Evolutionary conservation across 2,329 filamentous ascomycete genomes (phyloP).

Genomic region (Sclerotiophoma versabilis): DNA sequence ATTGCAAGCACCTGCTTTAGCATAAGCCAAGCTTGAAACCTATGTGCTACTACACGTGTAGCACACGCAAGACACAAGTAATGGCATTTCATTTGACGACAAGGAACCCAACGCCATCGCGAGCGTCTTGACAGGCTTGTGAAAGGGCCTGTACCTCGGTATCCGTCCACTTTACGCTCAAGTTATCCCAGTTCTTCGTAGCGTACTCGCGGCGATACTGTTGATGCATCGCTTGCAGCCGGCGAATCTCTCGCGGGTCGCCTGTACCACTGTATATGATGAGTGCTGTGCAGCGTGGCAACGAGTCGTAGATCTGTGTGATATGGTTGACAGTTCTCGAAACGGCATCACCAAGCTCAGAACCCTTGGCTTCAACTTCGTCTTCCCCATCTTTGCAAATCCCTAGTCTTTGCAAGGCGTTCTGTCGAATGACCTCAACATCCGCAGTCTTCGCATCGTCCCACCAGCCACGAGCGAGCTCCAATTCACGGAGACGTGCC

Average conservation of each 20-base stretch:
- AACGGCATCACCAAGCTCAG: slow-evolving; percentile 55
- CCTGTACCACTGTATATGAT: slow-evolving; percentile 71
- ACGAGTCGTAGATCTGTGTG: slow-evolving; percentile 59
- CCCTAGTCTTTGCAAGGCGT: slow-evolving; percentile 36
- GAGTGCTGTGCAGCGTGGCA: slow-evolving; percentile 67
- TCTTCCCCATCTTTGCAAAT: slow-evolving; percentile 25
- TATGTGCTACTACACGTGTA: slow-evolving; percentile 33
- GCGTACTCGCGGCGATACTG: slow-evolving; percentile 64
- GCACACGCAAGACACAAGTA: slow-evolving; percentile 41
- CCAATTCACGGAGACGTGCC: slow-evolving; percentile 68
- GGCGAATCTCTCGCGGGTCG: slow-evolving; percentile 64
- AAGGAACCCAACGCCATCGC: slow-evolving; percentile 66
- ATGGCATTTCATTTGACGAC: slow-evolving; percentile 59
- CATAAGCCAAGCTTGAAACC: slow-evolving; percentile 30
- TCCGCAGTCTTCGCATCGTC: slow-evolving; percentile 57
- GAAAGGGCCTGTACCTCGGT: slow-evolving; percentile 66
- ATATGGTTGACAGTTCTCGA: slow-evolving; percentile 61
- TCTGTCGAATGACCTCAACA: slow-evolving; percentile 38
- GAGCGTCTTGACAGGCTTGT: slow-evolving; percentile 62
- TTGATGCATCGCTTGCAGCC: slow-evolving; percentile 64
- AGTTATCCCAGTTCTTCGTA: slow-evolving; percentile 68
- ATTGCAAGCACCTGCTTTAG: slow-evolving; percentile 19
- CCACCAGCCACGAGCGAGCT: slow-evolving; percentile 67
- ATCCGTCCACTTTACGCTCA: slow-evolving; percentile 71
- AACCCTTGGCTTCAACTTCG: slow-evolving; percentile 30